These are phyloP conservation scores for Aspergillus viridinutans DNA, from an alignment of 2,329 filamentous ascomycete genomes.

Conservation along the genomic window DNA sequence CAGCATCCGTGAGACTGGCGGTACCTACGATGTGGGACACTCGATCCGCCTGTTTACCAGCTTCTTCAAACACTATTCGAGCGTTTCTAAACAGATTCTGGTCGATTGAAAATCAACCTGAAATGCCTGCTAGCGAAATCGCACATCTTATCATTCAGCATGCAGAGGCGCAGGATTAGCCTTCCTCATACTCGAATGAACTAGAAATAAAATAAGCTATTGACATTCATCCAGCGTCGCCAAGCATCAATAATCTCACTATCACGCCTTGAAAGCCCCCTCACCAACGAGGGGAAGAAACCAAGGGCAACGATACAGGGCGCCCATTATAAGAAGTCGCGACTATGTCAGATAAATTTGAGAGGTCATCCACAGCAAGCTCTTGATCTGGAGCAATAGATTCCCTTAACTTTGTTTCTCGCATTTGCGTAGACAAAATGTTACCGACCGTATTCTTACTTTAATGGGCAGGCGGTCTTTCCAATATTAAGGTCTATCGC, in stretches of 20 bases:
- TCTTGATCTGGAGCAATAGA: neutral
- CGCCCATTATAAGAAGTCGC: neutral
- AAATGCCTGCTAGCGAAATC: neutral
- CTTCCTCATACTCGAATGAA: neutral
- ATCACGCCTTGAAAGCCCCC: neutral
- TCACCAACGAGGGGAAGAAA: neutral
- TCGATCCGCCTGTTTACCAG: conserved; percentile 80
- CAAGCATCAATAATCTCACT: neutral
- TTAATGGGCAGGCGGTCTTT: neutral
- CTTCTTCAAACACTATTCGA: conserved; percentile 83
- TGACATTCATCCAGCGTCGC: neutral
- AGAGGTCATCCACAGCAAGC: neutral
- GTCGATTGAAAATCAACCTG: conserved; percentile 57
- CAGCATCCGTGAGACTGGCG: conserved; percentile 89
- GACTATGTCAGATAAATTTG: neutral
- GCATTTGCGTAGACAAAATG: neutral
- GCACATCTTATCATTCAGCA: neutral
- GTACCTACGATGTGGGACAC: conserved; percentile 80
- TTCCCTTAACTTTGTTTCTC: neutral
- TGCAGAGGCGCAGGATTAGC: neutral
- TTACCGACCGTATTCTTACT: neutral
- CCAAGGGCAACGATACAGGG: neutral
- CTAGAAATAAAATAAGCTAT: neutral
- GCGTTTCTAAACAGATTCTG: conserved; percentile 74
- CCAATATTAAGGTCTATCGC: conserved; percentile 10